Evolutionary conservation across 495 filamentous ascomycete genomes (phyloP), one percentile per base, ranked within the genome.

Genomic region (Aspergillus ostianus): DNA sequence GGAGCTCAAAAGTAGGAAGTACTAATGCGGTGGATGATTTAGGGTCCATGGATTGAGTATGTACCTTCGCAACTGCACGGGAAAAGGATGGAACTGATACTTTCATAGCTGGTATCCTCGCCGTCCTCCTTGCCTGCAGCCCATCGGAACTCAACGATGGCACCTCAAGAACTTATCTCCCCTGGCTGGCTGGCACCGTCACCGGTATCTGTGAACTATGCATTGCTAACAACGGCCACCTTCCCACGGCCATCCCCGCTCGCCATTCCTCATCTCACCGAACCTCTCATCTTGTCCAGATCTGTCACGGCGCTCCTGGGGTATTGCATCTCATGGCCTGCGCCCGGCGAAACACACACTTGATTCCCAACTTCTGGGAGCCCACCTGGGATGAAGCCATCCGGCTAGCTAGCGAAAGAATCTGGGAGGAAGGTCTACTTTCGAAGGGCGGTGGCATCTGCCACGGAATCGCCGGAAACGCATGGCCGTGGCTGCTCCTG

Each of bases 401-500:
- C 19, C 64, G 66, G 41, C 53, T 72, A 19, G 71, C 68, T 10
- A 72, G 69, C n/a, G 61, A 77, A 26, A 69, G 71, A n/a, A 64
- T 77, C 9, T 82, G 79, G 79, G 68, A 77, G 54, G 71, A 82
- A 67, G 77, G 78, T 0, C 63, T 82, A 0, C 66, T 81, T 6
- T 73, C 69, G n/a, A 81, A 82, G 56, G 79, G 79, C 20, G 76
- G 76, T 0, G 70, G 76, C 49, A 49, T 82, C 7, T 82, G 79
- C 55, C 79, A 82, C 56, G 79, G 77, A 0, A 70, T 80, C 47
- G 59, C 77, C 0, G 78, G 79, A 18, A 82, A 82, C 55, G 73
- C 69, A 36, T 79, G 72, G 73, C 64, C 75, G 7, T 64, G 75
- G 61, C 60, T 81, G 0, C 50, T 72, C 7, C 57, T 78, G 26